Evolutionary conservation across 768 basidiomycete genomes (phyloP), one percentile per base, ranked within the genome.

Genomic region (Fomitopsis pulvina): DNA sequence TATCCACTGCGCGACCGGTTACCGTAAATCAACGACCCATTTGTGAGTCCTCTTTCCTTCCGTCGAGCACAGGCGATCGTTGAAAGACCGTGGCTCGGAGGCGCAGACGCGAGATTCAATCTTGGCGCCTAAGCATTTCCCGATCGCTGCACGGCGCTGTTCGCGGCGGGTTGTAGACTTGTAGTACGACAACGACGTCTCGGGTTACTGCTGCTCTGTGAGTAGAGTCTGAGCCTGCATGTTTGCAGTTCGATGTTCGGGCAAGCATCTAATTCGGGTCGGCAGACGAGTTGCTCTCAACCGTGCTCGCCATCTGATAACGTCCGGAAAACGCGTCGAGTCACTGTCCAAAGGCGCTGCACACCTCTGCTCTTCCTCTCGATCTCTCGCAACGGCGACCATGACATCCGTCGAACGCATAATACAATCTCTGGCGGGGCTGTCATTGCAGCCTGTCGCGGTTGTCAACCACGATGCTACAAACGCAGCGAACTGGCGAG

Each of bases 401-500:
- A 73, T 73, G 72, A 52, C 66, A 43, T 58, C 69, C 41, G 56
- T 68, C 21, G 67, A 74, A 21, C 41, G 60, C 26, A 43, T 66
- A 52, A 55, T 60, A 1, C 57, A 69, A 48, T 71, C 79, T 6
- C 72, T 86, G 51, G 69, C 75, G 0, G 61, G 70, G 1, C 70
- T 86, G 41, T 74, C 77, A 2, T 81, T 89, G 63, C 66, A 73
- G 24, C 77, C 84, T 24, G 61, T 68, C 8, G 73, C 76, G 1
- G 60, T 69, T 14, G 61, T 89, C 37, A 64, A 69, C 30, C 92
- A 95, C 62, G 66, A 67, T 5, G 69, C 77, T 22, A 78, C 87
- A 2, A 78, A 72, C 49, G 90, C 86, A 1, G 75, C 79, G 0
- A 68, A 81, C 40, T 95, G 92, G 92, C 80, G 79, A 56, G 83